Base-by-base conservation (phyloP, 192 early-diverging fungal species). In the Helicostylum pulchrum region DNA sequence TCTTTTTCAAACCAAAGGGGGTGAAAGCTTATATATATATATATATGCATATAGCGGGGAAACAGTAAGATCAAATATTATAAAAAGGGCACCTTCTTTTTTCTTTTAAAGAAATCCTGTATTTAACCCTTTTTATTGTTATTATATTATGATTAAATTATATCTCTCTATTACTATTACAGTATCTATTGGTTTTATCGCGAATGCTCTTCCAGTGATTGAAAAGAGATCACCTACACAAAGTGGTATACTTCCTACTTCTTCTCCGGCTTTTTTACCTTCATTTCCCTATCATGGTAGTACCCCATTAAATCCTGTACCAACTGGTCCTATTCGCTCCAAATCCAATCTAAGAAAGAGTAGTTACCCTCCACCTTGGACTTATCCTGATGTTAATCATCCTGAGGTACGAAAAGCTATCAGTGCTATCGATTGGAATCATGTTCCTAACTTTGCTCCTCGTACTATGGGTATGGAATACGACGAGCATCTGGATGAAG, bases 321-420 rank as follows among this genome's bases (percentile, higher is more conserved):
- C 67, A 34, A 60, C 67, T 2, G 71, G 64, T 10, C 19, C 60
- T 39, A 42, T 65, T 63, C 10, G 36, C 1, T 12, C 20, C 17
- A 14, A 45, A 26, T 43, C 10, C 19, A 21, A 44, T 6, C 17
- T 43, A 19, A 48, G 12, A 15, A 4, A 0, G 1, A 44, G 12
- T 19, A 45, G 32, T 36, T 80, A 73, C 52, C 78, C 78, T 17
- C 6, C 23, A 14, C 39, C 26, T 39, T 71, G 70, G 70, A 14
- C 23, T 3, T 14, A 68, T 8, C 67, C 78, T 26, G 64, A 68
- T 47, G 60, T 67, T 5, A 50, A 71, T 20, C 54, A 68, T 12
- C 69, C 75, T 8, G 71, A 73, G 15, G 62, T 77, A 3, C 32
- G 70, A 20, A 20, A 8, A 12, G 63, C 61, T 1, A 73, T 73